Base-by-base conservation (phyloP, 192 early-diverging fungal genomes). In the Entomortierella chlamydospora region DNA sequence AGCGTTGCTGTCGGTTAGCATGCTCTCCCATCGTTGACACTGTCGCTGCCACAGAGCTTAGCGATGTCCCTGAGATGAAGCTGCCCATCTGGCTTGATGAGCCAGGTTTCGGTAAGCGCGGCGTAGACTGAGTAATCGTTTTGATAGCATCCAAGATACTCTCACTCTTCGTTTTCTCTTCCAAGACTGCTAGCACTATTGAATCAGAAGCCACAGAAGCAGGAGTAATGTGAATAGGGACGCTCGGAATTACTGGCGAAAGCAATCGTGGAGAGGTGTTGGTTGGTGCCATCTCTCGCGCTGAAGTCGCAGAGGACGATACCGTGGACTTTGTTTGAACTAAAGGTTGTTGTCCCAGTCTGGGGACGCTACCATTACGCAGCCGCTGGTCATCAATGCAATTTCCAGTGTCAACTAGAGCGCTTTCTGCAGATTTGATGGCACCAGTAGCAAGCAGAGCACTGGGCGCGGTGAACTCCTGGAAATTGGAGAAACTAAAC, bases 91-190 rank as follows among this genome's bases (percentile, higher is more conserved):
- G 45, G 15, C 15, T 47, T 15, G 15, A 47, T 20, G 15, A 20
- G 15, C 45, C 5, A 17, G 33, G 57, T 23, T 25, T 29, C 26
- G 52, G 15, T 26, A 63, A 28, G 10, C 49, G 61, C 20, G 61
- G 43, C 20, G 43, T 63, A 9, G 47, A 63, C 61, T 63, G 59
- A 26, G 59, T 61, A 10, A 61, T 61, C 10, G 42, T 61, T 37
- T 61, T 61, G 42, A 61, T 61, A n/a, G 59, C 59, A 17, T 61
- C 59, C 42, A 61, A 25, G 18, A 54, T 54, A 37, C 25, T 41
- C 10, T 22, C 37, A 58, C 57, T 41, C 34, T 58, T 41, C 37
- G n/a, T n/a, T 41, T 39, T 58, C 33, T 58, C 37, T 7, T 37
- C 34, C 4, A 37, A 37, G 18, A 8, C 3, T 18, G 15, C 5